Evolutionary conservation across 2,329 filamentous ascomycete species (phyloP), one percentile per base, ranked within the genome.

Genomic region (Setomelanomma holmii): DNA sequence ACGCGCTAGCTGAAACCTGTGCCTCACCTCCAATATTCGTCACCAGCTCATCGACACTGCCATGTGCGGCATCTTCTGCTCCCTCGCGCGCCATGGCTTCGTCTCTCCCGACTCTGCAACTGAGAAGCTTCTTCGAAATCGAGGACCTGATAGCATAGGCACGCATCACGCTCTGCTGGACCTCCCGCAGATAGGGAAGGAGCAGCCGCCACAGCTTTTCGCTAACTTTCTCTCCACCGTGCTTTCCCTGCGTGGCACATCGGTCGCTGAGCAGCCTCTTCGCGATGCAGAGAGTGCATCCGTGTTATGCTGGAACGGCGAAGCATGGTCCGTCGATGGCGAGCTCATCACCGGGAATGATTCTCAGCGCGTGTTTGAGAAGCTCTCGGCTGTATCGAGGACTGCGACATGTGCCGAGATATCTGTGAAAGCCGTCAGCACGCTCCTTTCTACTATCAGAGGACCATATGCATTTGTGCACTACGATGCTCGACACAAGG

Each of bases 221-320:
- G 78, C 60, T 63, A 93, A 55, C 82, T 89, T 96, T 67, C 84
- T 86, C 11, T 95, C 93, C 5, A 96, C 92, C 0, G 93, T 99
- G 0, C 84, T 98, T n/a, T 87, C 92, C 4, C 80, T 99, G n/a
- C 86, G 95, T 63, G 93, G 93, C 21, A 83, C 86, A 43, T 79
- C 84, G 56, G 70, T 95, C 43, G 85, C 87, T 5, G 71, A 77
- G 27, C 95, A 98, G 72, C 95, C 95, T 1, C 82, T 96, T 4
- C 73, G 82, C 36, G 84, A 89, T 59, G 33, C 69, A 2, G 57
- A 63, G 0, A 82, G 82, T 0, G 80, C 82, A 4, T 91, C 88
- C 1, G 79, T 90, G 1, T 80, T 99, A 2, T 97, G 93, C 81
- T 99, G 95, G 95, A 99, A 99, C 69, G 95, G 95, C 38, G 95